Conservation (phyloP, 169 alveolate species). For the Eimeria maxima region DNA sequence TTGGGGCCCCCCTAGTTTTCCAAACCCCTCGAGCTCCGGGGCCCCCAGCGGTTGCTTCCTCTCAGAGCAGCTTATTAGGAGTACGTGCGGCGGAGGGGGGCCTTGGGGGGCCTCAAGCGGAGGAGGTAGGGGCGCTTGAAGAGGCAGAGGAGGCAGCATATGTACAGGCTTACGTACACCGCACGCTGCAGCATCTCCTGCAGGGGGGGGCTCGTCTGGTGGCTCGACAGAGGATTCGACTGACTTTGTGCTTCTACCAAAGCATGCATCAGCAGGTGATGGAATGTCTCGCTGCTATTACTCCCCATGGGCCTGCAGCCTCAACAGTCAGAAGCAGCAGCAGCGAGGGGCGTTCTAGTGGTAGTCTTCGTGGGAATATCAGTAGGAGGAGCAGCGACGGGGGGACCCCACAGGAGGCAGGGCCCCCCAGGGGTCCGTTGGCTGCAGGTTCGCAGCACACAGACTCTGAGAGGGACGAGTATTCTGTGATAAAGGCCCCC, state of each 20-base stretch:
- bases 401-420: background rate
- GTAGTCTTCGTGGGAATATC: background rate
- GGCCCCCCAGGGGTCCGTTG: background rate
- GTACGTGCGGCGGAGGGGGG: background rate
- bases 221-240: conserved; percentile 53
- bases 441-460: background rate
- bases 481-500: background rate
- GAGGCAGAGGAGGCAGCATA: background rate
- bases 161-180: conserved; percentile 32
- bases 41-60: background rate
- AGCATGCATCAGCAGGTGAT: background rate
- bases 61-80: background rate
- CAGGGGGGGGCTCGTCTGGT: conserved; percentile 32
- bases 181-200: conserved; percentile 60
- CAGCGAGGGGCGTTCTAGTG: background rate
- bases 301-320: background rate
- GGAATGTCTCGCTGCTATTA: background rate
- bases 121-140: background rate
- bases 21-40: background rate
- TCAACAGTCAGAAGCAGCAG: background rate
- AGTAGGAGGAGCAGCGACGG: background rate
- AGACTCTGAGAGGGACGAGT: background rate
- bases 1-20: background rate
- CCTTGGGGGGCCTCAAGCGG: background rate
- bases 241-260: conserved; percentile 20